These are phyloP conservation scores for Russula abietina DNA, from an alignment of 768 basidiomycete genomes.

Conservation along the genomic window DNA sequence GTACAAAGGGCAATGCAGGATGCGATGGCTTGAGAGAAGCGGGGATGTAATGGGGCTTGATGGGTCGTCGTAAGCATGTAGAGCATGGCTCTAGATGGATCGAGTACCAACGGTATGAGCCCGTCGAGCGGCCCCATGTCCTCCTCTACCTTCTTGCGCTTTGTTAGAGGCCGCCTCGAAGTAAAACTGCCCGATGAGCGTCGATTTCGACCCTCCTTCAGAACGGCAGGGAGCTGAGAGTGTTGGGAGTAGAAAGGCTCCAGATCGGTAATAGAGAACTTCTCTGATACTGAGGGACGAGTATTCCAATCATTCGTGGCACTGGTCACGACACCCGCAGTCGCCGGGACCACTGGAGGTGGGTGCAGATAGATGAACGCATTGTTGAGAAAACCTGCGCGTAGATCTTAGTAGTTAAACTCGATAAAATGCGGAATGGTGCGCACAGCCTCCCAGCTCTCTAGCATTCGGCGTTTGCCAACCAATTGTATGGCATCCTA, in stretches of 20 bases:
- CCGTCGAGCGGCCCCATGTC: conserved; percentile 15
- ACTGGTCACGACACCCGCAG: not conserved
- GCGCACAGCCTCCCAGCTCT: not conserved
- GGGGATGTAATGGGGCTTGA: conserved; percentile 22
- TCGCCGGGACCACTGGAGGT: conserved; percentile 7
- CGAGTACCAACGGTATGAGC: conserved; percentile 19
- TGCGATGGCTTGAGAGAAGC: conserved; percentile 2
- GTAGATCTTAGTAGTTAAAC: not conserved
- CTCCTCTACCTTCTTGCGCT: conserved; percentile 9
- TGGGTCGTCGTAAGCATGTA: not conserved
- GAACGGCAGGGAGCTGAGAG: not conserved
- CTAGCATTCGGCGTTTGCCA: not conserved
- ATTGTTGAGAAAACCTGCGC: conserved; percentile 2
- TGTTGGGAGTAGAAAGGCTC: not conserved
- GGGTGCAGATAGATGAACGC: conserved; percentile 5
- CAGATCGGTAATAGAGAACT: not conserved
- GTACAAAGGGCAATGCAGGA: not conserved
- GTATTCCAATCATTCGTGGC: conserved; percentile 6
- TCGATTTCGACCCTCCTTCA: not conserved
- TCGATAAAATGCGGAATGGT: not conserved
- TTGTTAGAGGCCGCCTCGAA: conserved; percentile 1
- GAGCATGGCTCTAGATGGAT: conserved; percentile 6
- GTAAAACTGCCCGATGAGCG: not conserved
- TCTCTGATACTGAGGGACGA: conserved; percentile 9
- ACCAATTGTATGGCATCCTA: conserved; percentile 5